A percentile compares a stretch with the other conserved stretches of the same genome.
phyloP scores from a whole-genome alignment of 306 rosid genomes.

The Lagenaria siceraria region DNA sequence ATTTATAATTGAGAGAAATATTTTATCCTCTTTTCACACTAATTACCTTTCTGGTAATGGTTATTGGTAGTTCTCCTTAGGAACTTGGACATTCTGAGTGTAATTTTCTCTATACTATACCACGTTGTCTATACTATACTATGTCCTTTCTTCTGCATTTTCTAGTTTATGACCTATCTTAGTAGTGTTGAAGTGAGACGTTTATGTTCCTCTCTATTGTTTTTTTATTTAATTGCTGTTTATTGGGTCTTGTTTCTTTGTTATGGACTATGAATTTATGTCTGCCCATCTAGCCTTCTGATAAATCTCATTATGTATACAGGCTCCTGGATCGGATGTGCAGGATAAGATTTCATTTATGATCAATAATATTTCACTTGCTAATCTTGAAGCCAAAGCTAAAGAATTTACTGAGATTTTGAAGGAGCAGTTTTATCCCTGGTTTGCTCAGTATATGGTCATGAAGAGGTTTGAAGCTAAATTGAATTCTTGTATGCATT shows the following conservation, averaged over 20 bases:
- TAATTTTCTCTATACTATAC: not conserved
- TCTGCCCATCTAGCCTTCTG: not conserved
- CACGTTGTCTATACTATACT: too few relatives aligned
- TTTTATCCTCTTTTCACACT: not conserved
- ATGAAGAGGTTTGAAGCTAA: conserved; percentile 68
- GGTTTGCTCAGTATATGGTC: conserved; percentile 99
- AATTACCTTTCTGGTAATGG: not conserved
- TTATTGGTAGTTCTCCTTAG: not conserved
- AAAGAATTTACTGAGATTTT: conserved; percentile 63
- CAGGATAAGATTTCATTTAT: conserved; percentile 95
- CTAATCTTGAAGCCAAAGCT: conserved; percentile 68
- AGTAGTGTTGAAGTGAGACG: not conserved
- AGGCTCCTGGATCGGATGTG: conserved; percentile 94
- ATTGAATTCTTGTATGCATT: not conserved
- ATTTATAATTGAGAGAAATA: not conserved
- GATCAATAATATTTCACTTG: conserved; percentile 64
- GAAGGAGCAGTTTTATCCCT: conserved; percentile 77
- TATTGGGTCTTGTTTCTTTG: not conserved
- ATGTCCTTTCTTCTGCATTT: not conserved
- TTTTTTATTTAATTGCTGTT: not conserved
- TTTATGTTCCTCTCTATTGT: not conserved
- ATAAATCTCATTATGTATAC: conserved; percentile 15
- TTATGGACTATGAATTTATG: conserved; percentile 5
- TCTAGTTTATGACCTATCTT: not conserved
- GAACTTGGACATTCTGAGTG: not conserved